Evolutionary conservation across 2,329 filamentous ascomycete genomes (phyloP).

Genomic region (Hypocrella siamensis): DNA sequence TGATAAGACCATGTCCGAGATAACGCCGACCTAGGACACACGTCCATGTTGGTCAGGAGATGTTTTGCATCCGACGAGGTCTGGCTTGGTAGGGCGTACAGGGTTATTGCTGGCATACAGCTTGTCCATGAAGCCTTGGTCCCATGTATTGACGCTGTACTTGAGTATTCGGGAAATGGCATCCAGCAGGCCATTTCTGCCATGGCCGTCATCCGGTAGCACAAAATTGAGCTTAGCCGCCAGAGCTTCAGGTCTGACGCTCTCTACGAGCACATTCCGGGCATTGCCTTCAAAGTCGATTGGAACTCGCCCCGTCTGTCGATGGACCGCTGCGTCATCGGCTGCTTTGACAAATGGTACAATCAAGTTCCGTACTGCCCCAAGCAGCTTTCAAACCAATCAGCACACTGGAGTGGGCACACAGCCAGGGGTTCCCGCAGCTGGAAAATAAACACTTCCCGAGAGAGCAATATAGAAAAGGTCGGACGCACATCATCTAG

Average conservation of each 20-base stretch:
- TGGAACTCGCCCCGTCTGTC: slow-evolving; percentile 32
- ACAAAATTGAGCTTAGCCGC: slow-evolving; percentile 39
- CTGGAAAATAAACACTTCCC: neutral
- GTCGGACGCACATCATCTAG: slow-evolving; percentile 13
- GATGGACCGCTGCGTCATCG: slow-evolving; percentile 42
- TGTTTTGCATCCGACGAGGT: too few relatives aligned
- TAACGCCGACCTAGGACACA: slow-evolving; percentile 54
- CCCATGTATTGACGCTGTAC: slow-evolving; percentile 96
- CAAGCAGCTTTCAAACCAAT: slow-evolving; percentile 39
- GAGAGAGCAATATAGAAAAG: neutral
- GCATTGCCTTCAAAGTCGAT: slow-evolving; percentile 20
- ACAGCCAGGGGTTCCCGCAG: too few relatives aligned
- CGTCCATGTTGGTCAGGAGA: slow-evolving; percentile 1
- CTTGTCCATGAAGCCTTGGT: slow-evolving; percentile 93
- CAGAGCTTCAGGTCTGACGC: slow-evolving; percentile 41
- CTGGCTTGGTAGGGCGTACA: slow-evolving; percentile 23
- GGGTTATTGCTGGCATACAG: slow-evolving; percentile 84
- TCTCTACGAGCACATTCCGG: slow-evolving; percentile 47
- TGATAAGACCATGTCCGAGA: slow-evolving; percentile 70
- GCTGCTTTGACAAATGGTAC: slow-evolving; percentile 57
- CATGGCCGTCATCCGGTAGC: slow-evolving; percentile 42
- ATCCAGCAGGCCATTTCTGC: slow-evolving; percentile 59
- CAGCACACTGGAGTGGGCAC: neutral
- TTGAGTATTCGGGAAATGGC: slow-evolving; percentile 56
- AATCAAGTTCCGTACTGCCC: slow-evolving; percentile 50